Evolutionary conservation across 768 basidiomycete species (phyloP).

Genomic region (Boletus edulis): DNA sequence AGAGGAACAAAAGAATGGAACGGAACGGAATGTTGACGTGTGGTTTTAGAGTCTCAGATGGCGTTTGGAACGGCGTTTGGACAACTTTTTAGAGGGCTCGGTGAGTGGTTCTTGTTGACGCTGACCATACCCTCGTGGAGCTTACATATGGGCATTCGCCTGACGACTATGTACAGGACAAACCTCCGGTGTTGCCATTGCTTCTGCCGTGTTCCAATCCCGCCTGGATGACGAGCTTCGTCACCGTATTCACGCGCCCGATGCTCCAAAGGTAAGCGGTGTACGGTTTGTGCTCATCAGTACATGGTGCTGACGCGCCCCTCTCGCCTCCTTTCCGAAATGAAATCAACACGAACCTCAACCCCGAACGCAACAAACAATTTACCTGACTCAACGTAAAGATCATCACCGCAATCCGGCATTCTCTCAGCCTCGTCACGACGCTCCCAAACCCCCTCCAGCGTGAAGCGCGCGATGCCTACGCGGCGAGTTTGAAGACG

Average conservation of each 20-base stretch:
- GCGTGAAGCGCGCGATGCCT: conserved; percentile 17
- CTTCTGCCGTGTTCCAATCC: conserved; percentile 22
- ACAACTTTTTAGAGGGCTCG: conserved; percentile 21
- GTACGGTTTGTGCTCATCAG: background rate
- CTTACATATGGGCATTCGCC: background rate
- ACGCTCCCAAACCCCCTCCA: conserved; percentile 11
- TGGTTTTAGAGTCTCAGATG: conserved; percentile 13
- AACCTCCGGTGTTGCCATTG: conserved; percentile 20
- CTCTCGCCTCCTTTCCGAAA: no score
- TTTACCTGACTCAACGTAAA: background rate
- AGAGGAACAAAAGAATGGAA: background rate
- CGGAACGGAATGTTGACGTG: background rate
- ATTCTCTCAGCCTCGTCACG: conserved; percentile 16
- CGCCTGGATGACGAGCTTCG: conserved; percentile 15
- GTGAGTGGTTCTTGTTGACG: background rate
- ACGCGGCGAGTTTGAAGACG: conserved; percentile 17
- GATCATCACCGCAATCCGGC: conserved; percentile 18
- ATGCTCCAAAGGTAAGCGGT: conserved; percentile 5
- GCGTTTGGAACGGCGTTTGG: conserved; percentile 25
- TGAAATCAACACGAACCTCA: background rate
- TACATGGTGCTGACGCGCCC: background rate
- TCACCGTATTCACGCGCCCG: conserved; percentile 11
- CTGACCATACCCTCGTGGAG: background rate
- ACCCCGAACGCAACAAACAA: no score
- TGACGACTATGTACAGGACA: conserved; percentile 8